These are phyloP conservation scores for Kwoniella europaea DNA, from an alignment of 768 basidiomycete genomes.

Conservation along the genomic window DNA sequence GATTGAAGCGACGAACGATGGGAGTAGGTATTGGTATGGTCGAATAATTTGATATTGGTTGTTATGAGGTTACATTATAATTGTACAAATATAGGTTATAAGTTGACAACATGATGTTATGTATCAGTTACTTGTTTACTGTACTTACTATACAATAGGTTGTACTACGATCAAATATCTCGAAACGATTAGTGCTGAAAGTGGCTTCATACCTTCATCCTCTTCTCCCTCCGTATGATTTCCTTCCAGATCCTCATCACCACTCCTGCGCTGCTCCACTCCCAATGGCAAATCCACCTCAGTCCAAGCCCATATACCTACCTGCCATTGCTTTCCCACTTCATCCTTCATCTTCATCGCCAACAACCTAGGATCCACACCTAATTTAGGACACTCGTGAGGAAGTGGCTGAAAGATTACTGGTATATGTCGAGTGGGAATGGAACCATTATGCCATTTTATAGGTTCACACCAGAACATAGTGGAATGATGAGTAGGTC, in stretches of 20 bases:
- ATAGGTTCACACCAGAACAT: slow-evolving; percentile 24
- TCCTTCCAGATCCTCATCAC: background rate
- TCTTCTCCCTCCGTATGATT: slow-evolving; percentile 9
- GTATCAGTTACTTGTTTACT: background rate
- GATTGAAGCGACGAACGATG: background rate
- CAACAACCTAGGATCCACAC: slow-evolving; percentile 35
- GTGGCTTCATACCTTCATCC: background rate
- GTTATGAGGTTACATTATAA: slow-evolving; percentile 16
- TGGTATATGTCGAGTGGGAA: slow-evolving; percentile 9
- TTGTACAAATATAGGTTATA: slow-evolving; percentile 7
- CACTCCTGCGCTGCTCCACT: background rate
- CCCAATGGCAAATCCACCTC: slow-evolving; percentile 23
- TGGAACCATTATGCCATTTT: slow-evolving; percentile 6
- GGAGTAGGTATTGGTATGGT: background rate
- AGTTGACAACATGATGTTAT: background rate
- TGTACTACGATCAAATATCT: slow-evolving; percentile 42
- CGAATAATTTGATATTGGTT: slow-evolving; percentile 4
- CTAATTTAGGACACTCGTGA: slow-evolving; percentile 31
- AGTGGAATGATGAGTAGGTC: slow-evolving; percentile 27
- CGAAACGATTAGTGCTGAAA: slow-evolving; percentile 28
- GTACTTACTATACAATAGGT: background rate
- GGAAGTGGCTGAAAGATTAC: slow-evolving; percentile 36
- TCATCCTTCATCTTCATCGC: slow-evolving; percentile 20
- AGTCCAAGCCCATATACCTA: slow-evolving; percentile 26
- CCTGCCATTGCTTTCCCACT: slow-evolving; percentile 10